Conservation (phyloP, 1,284 basidiomycete genomes). For the Malassezia cuniculi region DNA sequence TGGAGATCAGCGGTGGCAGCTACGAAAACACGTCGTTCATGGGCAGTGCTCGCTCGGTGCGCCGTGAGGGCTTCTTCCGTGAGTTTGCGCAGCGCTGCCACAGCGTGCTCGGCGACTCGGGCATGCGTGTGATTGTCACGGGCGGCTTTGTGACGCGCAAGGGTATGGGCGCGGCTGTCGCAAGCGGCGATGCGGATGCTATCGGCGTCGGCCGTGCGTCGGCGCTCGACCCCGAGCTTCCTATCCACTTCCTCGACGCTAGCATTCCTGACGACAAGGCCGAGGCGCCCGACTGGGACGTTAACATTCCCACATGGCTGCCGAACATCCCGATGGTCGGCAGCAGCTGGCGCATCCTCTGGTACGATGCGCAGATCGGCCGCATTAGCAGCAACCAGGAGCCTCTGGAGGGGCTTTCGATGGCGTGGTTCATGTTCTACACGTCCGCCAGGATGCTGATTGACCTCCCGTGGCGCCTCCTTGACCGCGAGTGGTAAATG, state of each 20-base stretch:
- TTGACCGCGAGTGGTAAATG: too few species aligned
- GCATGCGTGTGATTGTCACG: conserved; percentile 59
- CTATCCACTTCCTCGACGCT: conserved; percentile 2
- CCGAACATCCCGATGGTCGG: conserved; percentile 5
- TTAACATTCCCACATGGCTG: background rate
- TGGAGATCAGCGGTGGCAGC: conserved; percentile 75
- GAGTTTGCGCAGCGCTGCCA: conserved; percentile 47
- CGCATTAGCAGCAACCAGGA: conserved; percentile 10
- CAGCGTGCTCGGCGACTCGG: conserved; percentile 13
- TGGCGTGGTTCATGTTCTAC: too few species aligned
- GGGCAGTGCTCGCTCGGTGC: conserved; percentile 16
- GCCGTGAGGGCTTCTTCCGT: conserved; percentile 49
- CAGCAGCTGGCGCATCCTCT: conserved; percentile 9
- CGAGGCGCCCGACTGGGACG: background rate
- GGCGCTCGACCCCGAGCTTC: conserved; percentile 7
- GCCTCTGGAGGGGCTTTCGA: too few species aligned
- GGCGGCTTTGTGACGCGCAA: conserved; percentile 60
- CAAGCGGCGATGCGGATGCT: conserved; percentile 2
- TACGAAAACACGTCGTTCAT: conserved; percentile 63
- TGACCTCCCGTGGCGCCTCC: too few species aligned
- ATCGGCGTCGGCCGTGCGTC: conserved; percentile 11
- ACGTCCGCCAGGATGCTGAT: too few species aligned
- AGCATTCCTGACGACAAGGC: conserved; percentile 6
- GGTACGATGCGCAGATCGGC: conserved; percentile 12
- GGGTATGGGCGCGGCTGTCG: conserved; percentile 52